Percentiles rank a stretch among this genome's conserved stretches.
These are phyloP conservation scores for Aspergillus ruber DNA, from an alignment of 2,329 filamentous ascomycete species.

Conservation along the genomic window DNA sequence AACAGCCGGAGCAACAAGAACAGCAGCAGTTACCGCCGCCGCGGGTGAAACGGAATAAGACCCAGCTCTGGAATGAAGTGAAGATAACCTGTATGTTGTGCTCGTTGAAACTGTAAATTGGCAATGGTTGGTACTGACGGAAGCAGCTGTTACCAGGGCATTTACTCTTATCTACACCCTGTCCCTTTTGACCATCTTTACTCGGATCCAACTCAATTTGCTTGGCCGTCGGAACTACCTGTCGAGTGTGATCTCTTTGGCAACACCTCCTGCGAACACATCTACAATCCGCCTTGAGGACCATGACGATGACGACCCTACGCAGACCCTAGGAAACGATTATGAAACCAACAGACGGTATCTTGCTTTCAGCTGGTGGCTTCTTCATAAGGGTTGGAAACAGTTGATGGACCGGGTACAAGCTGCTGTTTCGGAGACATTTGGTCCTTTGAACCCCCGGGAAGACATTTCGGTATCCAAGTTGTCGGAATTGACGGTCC, in stretches of 20 bases:
- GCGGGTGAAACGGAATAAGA: slow-evolving; percentile 69
- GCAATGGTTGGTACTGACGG: slow-evolving; percentile 8
- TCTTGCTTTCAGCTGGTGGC: slow-evolving; percentile 96
- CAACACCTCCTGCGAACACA: slow-evolving; percentile 63
- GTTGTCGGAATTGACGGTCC: slow-evolving; percentile 71
- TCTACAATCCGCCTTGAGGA: slow-evolving; percentile 85
- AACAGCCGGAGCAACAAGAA: not conserved
- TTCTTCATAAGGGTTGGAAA: slow-evolving; percentile 84
- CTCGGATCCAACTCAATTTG: slow-evolving; percentile 91
- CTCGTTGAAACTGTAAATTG: not conserved
- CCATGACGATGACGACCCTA: slow-evolving; percentile 85
- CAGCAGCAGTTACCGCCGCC: slow-evolving; percentile 14
- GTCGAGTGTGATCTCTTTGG: slow-evolving; percentile 87
- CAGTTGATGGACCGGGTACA: slow-evolving; percentile 76
- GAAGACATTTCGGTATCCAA: slow-evolving; percentile 78
- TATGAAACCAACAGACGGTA: slow-evolving; percentile 95
- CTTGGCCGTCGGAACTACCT: slow-evolving; percentile 92
- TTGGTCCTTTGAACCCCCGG: slow-evolving; percentile 79
- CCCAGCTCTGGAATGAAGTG: slow-evolving; percentile 93
- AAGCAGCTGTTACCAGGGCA: slow-evolving; percentile 73
- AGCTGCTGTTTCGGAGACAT: slow-evolving; percentile 79
- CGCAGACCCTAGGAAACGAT: slow-evolving; percentile 81
- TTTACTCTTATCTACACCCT: slow-evolving; percentile 91
- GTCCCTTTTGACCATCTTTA: slow-evolving; percentile 81
- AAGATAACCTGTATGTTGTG: slow-evolving; percentile 74